Percentiles rank a stretch among this genome's conserved stretches.
phyloP scores from a whole-genome alignment of 2,329 filamentous ascomycete genomes.

The Diplodia corticola region DNA sequence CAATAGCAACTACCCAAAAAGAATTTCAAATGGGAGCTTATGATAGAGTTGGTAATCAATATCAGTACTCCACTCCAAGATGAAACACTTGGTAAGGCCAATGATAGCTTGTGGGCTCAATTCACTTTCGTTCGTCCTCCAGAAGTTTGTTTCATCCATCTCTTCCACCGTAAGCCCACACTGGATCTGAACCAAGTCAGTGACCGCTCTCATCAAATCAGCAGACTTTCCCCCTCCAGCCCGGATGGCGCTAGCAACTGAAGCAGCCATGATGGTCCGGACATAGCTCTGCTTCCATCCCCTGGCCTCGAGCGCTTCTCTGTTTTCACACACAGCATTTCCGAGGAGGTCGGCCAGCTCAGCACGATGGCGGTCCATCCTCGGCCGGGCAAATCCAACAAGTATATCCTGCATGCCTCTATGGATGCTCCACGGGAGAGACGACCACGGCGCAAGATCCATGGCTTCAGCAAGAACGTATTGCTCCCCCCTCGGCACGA shows the following conservation, averaged over 20 bases:
- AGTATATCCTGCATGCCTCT: neutral
- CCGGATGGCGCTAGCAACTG: neutral
- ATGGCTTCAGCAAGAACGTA: neutral
- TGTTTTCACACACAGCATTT: neutral
- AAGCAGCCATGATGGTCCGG: neutral
- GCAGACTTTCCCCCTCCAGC: neutral
- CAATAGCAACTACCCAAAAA: neutral
- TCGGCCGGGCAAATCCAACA: neutral
- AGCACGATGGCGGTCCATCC: neutral
- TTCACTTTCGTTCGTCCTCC: neutral
- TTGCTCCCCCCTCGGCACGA: neutral
- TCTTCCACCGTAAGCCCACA: too few species aligned
- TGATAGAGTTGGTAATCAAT: constrained; percentile 1
- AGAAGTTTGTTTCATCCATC: neutral
- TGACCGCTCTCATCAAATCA: neutral
- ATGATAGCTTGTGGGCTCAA: neutral
- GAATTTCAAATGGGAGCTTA: neutral
- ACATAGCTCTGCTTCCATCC: neutral
- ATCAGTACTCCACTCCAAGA: neutral
- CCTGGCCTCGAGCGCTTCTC: neutral
- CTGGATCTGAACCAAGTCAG: neutral
- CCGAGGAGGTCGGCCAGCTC: neutral
- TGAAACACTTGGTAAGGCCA: neutral
- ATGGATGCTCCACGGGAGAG: neutral
- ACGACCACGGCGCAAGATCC: neutral